phyloP scores from a whole-genome alignment of 2,329 filamentous ascomycete species.

The Cladosporium austrohemisphaericum region DNA sequence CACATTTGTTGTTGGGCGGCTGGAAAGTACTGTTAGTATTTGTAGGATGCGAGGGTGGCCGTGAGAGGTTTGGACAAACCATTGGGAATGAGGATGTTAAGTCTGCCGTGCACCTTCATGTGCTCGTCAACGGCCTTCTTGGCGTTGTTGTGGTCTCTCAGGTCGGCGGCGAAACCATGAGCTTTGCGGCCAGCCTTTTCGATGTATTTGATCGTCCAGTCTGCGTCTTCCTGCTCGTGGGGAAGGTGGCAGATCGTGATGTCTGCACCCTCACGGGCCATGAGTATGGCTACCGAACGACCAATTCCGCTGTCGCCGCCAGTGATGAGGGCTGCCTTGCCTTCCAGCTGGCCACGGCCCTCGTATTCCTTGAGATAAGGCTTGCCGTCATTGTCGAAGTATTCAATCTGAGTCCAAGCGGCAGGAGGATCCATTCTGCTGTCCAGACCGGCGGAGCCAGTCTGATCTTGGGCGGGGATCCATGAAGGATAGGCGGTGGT shows the following conservation, averaged over 20 bases:
- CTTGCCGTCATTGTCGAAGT: constrained; percentile 30
- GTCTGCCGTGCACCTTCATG: constrained; percentile 43
- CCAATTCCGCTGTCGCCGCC: constrained; percentile 43
- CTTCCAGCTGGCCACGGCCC: constrained; percentile 31
- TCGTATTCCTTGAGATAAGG: constrained; percentile 33
- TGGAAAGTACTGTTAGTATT: constrained; percentile 13
- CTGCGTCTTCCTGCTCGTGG: constrained; percentile 54
- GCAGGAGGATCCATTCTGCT: constrained; percentile 30
- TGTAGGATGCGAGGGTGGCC: neutral
- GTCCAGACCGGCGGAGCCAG: constrained; percentile 32
- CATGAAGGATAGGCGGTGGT: constrained; percentile 25
- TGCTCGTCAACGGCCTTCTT: constrained; percentile 51
- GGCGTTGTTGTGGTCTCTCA: constrained; percentile 51
- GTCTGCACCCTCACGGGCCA: constrained; percentile 57
- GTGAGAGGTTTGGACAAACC: constrained; percentile 8
- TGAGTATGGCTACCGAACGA: constrained; percentile 52
- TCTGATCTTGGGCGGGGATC: constrained; percentile 30
- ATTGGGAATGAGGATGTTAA: constrained; percentile 56
- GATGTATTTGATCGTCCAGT: constrained; percentile 51
- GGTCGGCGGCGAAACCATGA: constrained; percentile 47
- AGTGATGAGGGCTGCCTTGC: constrained; percentile 29
- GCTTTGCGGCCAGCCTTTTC: constrained; percentile 50
- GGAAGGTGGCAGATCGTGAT: constrained; percentile 55
- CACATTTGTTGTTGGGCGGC: constrained; percentile 56
- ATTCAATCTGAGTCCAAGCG: constrained; percentile 33